Evolutionary conservation across 1,284 basidiomycete genomes (phyloP).

Genomic region (Laetiporus sulphureus): DNA sequence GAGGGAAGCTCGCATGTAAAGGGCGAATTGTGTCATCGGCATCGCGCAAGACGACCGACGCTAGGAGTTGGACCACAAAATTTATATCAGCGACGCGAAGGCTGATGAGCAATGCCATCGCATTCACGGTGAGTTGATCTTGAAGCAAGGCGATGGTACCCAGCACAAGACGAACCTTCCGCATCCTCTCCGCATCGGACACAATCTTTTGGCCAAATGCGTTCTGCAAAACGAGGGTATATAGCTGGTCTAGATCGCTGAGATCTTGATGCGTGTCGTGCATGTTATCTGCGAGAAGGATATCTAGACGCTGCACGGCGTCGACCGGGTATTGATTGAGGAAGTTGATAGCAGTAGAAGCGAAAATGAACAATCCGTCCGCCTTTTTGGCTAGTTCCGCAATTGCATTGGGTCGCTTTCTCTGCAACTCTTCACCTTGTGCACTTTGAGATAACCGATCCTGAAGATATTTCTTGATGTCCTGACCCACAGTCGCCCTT

Average conservation of each 20-base stretch:
- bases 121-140: slow-evolving; percentile 2
- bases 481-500: too few species aligned
- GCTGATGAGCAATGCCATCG: background rate
- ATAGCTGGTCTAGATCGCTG: background rate
- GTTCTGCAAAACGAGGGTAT: too few species aligned
- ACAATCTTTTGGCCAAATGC: background rate
- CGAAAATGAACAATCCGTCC: background rate
- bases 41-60: background rate
- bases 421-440: too few species aligned
- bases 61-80: background rate
- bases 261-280: background rate
- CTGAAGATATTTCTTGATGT: too few species aligned
- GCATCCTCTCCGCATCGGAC: too few species aligned
- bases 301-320: background rate
- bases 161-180: background rate
- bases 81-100: background rate
- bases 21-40: background rate
- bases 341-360: background rate
- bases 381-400: background rate
- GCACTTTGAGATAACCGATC: too few species aligned
- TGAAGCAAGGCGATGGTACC: slow-evolving; percentile 2
- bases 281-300: background rate
- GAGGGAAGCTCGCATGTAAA: slow-evolving; percentile 6
- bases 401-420: background rate
- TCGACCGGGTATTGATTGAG: background rate